Conservation (phyloP, 768 basidiomycete genomes). For the Tulasnella sp. region DNA sequence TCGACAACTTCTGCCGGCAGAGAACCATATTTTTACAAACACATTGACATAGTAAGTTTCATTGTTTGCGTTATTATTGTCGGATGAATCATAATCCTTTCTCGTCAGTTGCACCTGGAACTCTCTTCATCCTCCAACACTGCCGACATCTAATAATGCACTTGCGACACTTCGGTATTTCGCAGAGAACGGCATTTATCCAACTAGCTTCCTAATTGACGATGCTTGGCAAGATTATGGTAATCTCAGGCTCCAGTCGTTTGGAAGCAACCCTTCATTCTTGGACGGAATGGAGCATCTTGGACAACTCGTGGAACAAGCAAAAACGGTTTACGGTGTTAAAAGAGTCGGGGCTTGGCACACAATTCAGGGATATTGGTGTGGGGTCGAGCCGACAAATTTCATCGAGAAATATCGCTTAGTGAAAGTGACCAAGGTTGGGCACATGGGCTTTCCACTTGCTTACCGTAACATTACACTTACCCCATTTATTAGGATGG, state of each 20-base stretch:
- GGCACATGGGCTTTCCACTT: no score
- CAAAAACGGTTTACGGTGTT: slow-evolving; percentile 14
- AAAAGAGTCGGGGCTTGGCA: slow-evolving; percentile 15
- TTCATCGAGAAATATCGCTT: slow-evolving; percentile 14
- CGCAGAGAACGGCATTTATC: slow-evolving; percentile 9
- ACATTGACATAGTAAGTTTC: slow-evolving; percentile 12
- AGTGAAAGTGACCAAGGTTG: slow-evolving; percentile 14
- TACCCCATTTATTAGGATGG: slow-evolving; percentile 6
- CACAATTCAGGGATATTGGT: slow-evolving; percentile 16
- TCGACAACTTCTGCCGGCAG: neutral
- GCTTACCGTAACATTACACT: no score
- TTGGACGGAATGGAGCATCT: slow-evolving; percentile 14
- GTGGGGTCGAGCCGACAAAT: slow-evolving; percentile 13
- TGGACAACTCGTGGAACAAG: slow-evolving; percentile 8
- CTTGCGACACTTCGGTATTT: slow-evolving; percentile 1
- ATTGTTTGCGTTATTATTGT: no score
- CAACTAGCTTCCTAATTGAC: slow-evolving; percentile 15
- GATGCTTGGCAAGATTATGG: slow-evolving; percentile 16
- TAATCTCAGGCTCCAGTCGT: slow-evolving; percentile 13
- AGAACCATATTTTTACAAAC: slow-evolving; percentile 10
- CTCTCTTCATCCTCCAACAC: slow-evolving; percentile 14
- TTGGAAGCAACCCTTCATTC: slow-evolving; percentile 10
- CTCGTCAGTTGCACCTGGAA: slow-evolving; percentile 14
- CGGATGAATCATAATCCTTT: neutral
- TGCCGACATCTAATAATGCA: slow-evolving; percentile 11